Evolutionary conservation across 2,329 filamentous ascomycete genomes (phyloP).

Genomic region (Elsinoe ampelina): DNA sequence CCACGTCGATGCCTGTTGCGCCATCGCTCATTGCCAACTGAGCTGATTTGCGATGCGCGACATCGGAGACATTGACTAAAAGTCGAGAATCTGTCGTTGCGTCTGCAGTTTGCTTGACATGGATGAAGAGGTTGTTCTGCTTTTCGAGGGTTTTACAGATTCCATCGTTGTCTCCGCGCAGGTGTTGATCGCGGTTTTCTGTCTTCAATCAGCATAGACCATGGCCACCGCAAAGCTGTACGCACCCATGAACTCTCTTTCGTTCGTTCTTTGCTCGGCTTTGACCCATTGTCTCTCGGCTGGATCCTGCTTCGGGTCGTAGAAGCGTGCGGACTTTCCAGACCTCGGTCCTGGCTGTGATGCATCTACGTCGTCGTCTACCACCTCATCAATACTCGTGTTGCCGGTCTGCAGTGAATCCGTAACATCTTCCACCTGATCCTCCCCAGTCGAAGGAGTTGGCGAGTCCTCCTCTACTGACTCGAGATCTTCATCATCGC

Average conservation of each 20-base stretch:
- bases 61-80: conserved; percentile 69
- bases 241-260: conserved; percentile 49
- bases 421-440: conserved; percentile 24
- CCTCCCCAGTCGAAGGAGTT: conserved; percentile 24
- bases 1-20: conserved; percentile 70
- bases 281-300: conserved; percentile 64
- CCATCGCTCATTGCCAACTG: conserved; percentile 64
- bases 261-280: conserved; percentile 59
- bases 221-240: neutral
- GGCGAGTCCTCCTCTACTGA: conserved; percentile 23
- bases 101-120: conserved; percentile 73
- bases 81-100: conserved; percentile 85
- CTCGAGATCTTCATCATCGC: conserved; percentile 22
- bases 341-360: neutral
- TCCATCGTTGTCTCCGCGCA: conserved; percentile 55
- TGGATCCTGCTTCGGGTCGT: conserved; percentile 75
- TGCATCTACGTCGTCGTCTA: neutral
- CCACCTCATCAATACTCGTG: neutral
- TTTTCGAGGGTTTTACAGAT: conserved; percentile 38
- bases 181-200: conserved; percentile 63
- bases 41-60: conserved; percentile 68
- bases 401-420: neutral
- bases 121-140: conserved; percentile 52
- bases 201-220: conserved; percentile 11
- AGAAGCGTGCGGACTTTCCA: conserved; percentile 37